Percentiles rank a stretch among this genome's conserved stretches.
Evolutionary conservation across 1,284 basidiomycete species (phyloP).

Genomic region (Apiotrichum montevideense): DNA sequence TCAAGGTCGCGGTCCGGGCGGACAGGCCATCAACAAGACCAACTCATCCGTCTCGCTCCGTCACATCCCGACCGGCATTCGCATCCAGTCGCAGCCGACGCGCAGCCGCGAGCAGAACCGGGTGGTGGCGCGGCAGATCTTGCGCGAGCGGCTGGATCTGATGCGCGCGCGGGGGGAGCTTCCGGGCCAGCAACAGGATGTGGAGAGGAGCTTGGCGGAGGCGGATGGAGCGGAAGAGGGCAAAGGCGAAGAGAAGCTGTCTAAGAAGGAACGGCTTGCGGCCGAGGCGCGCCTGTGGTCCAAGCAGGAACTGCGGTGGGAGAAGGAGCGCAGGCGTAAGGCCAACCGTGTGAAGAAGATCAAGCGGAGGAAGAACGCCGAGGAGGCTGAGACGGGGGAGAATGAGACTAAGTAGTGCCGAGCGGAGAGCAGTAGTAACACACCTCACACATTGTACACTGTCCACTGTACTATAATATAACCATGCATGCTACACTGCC

Average conservation of each 20-base stretch:
- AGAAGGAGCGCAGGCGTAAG: constrained; percentile 44
- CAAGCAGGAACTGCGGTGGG: constrained; percentile 40
- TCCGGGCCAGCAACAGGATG: background rate
- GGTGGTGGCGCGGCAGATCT: constrained; percentile 41
- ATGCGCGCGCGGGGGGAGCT: constrained; percentile 24
- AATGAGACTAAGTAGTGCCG: background rate
- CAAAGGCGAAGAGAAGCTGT: background rate
- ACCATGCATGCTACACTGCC: constrained; percentile 2
- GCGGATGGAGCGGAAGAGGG: background rate
- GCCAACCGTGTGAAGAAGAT: constrained; percentile 43
- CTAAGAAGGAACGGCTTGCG: constrained; percentile 21
- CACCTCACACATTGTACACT: too few species aligned
- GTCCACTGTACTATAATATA: background rate
- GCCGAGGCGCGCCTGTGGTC: constrained; percentile 22
- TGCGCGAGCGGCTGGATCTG: constrained; percentile 40
- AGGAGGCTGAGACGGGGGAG: constrained; percentile 3
- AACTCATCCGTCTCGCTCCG: constrained; percentile 46
- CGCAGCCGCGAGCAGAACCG: constrained; percentile 47
- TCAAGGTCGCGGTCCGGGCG: constrained; percentile 47
- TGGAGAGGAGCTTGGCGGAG: background rate
- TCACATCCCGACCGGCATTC: constrained; percentile 48
- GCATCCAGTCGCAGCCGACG: constrained; percentile 48
- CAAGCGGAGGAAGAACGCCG: constrained; percentile 23
- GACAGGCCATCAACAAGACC: constrained; percentile 50
- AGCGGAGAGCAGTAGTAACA: too few species aligned